Percentiles rank a stretch among this genome's conserved stretches.
These are phyloP conservation scores for Arabis alpina DNA, from an alignment of 345 rosid genomes.

Conservation along the genomic window DNA sequence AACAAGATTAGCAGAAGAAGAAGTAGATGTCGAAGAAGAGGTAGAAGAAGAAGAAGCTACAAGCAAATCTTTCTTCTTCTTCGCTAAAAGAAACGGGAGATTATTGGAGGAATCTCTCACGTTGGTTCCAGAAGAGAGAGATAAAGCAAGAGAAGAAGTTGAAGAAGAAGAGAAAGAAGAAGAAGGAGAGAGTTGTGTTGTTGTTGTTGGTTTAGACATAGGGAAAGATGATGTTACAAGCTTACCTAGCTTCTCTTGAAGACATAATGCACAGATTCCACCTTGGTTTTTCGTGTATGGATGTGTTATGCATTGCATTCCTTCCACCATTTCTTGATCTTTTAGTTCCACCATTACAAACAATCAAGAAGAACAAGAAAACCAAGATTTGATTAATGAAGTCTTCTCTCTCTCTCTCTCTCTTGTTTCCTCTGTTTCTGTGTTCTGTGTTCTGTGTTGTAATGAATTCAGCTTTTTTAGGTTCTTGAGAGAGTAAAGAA, in stretches of 20 bases:
- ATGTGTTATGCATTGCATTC: slow-evolving; percentile 75
- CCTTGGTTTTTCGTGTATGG: slow-evolving; percentile 81
- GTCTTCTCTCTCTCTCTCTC: neutral
- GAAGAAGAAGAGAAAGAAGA: slow-evolving; percentile 49
- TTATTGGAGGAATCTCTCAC: slow-evolving; percentile 45
- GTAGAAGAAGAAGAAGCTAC: slow-evolving; percentile 51
- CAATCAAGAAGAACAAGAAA: slow-evolving; percentile 32
- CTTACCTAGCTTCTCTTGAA: slow-evolving; percentile 96
- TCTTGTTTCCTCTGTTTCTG: slow-evolving; percentile 26
- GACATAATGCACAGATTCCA: slow-evolving; percentile 98
- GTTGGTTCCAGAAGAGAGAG: slow-evolving; percentile 47
- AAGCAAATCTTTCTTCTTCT: slow-evolving; percentile 72
- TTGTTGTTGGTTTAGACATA: slow-evolving; percentile 51
- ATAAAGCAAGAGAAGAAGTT: slow-evolving; percentile 44
- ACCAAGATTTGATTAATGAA: neutral
- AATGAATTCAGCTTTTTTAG: slow-evolving; percentile 35
- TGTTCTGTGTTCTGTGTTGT: slow-evolving; percentile 6
- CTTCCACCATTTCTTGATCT: slow-evolving; percentile 76
- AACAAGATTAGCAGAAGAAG: slow-evolving; percentile 53
- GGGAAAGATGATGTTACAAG: slow-evolving; percentile 91
- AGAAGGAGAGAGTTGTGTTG: slow-evolving; percentile 55
- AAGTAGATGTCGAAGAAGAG: slow-evolving; percentile 36
- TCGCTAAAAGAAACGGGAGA: slow-evolving; percentile 70
- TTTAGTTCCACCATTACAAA: slow-evolving; percentile 41
- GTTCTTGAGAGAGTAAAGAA: slow-evolving; percentile 33